Base-by-base conservation (phyloP, 2,329 filamentous ascomycete genomes). In the Fusarium scirpi region DNA sequence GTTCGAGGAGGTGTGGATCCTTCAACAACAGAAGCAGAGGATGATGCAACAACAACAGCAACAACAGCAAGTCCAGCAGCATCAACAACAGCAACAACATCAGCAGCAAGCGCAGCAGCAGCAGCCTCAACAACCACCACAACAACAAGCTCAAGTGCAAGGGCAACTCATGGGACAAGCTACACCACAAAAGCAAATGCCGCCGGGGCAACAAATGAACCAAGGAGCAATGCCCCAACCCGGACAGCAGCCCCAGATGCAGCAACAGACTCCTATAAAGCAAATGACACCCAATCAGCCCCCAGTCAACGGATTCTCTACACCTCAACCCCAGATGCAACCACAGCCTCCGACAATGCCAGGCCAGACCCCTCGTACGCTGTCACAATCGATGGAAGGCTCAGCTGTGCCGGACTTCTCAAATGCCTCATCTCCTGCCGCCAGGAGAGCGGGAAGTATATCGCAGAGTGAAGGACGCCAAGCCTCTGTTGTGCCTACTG, bases 1-100 rank as follows among this genome's bases (percentile, higher is more conserved):
- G 32, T 98, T 97, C 70, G 94, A 98, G 77, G 88, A 90, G 63
- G 87, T 86, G 3, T 92, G 87, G 83, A 76, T 86, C 38, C 82
- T 85, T 34, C 86, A 87, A 72, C 88, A 89, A 66, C 84, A 84
- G 69, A 84, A 83, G 27, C 82, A 84, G 45, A 84, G 85, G 72
- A 84, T 86, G 77, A 82, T 85, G 55, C 85, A 89, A 66, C 82
- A 85, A 82, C 82, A 80, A 22, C 77, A 78, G 18, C 78, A 80
- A 22, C 77, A 78, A 15, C 78, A 80, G 38, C 83, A 84, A 34
- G 76, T 78, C 29, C 80, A 83, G 12, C 79, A 78, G 13, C 78
- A 77, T 3, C 75, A 82, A 46, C 80, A 82, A 55, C 80, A 80
- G 51, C 81, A 80, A 12, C 80, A 48, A 5, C 43, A 38, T 6